Evolutionary conservation across 1,284 basidiomycete species (phyloP), one percentile per base, ranked within the genome.

Genomic region (Cutaneotrichosporon sp.): DNA sequence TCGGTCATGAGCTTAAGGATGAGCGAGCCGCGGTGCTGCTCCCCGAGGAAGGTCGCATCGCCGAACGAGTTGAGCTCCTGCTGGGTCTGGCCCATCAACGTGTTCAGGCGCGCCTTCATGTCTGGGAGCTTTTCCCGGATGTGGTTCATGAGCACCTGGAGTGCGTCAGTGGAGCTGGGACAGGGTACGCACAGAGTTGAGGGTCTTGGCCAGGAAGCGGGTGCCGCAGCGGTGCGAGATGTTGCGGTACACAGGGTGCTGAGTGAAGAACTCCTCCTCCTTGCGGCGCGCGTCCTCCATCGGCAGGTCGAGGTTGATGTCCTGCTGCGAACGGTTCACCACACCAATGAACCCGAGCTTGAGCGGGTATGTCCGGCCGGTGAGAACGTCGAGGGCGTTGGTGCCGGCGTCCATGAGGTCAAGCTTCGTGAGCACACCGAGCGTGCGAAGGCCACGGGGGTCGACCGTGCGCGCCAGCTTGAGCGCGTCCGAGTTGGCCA

Each of bases 331-430:
- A 57, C 95, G 88, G 77, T 97, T 97, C 62, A 99, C 95, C 31
- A 98, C 90, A 33, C 95, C 95, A 68, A 98, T 95, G 80, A 99
- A 99, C 43, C 95, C 95, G 18, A 99, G 85, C 81, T 98, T 98
- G 70, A 99, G 86, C 49, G 95, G 95, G 79, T 99, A 99, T 49
- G 97, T 90, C 65, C 95, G 88, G 38, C 95, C 95, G 0, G 92
- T 98, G 52, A 99, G 86, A 70, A 98, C 89, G 78, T 99, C 97
- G 51, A 95, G 83, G 13, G 95, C 95, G 77, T 99, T 97, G 31
- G 95, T 99, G 43, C 95, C 95, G 13, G 94, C 93, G 75, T 98
- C 95, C 95, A 99, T 99, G 45, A 99, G 85, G 81, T 99, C 95
- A 52, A 99, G 87, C 81, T 99, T 99, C 29, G 95, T 95, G 54